Percentiles rank a stretch among this genome's conserved stretches.
Conservation (phyloP, 2,329 filamentous ascomycete species). For the Diaporthe amygdali region DNA sequence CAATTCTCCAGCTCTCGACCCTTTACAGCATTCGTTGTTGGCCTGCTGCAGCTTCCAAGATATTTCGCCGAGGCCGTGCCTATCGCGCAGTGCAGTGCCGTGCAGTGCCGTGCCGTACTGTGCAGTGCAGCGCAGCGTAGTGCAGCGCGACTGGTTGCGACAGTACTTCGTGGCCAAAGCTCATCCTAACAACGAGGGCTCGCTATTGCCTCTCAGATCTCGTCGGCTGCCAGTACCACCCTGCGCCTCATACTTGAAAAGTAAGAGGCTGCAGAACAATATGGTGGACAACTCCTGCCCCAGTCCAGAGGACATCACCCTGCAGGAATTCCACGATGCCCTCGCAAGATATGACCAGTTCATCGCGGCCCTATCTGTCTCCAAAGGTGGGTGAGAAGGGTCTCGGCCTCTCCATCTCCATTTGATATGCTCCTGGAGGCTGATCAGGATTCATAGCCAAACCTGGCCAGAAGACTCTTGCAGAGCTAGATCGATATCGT, state of each 20-base stretch:
- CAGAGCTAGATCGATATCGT: conserved; percentile 65
- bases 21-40: neutral
- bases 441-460: conserved; percentile 45
- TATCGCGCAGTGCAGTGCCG: conserved; percentile 9
- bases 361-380: conserved; percentile 45
- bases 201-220: neutral
- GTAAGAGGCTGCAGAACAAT: neutral
- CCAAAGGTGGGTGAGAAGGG: conserved; percentile 48
- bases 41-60: neutral
- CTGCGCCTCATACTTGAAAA: neutral
- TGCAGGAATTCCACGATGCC: conserved; percentile 30
- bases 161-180: neutral
- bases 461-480: conserved; percentile 54
- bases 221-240: neutral
- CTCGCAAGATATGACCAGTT: conserved; percentile 32
- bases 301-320: conserved; percentile 34
- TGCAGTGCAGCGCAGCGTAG: too few species aligned
- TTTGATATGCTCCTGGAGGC: neutral
- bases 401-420: neutral
- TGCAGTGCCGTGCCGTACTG: neutral
- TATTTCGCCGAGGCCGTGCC: conserved; percentile 8
- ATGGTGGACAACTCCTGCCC: conserved; percentile 27
- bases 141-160: neutral
- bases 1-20: neutral
- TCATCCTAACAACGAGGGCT: neutral